phyloP scores from a whole-genome alignment of 148 eudicot genomes.

The Chenopodium formosanum region DNA sequence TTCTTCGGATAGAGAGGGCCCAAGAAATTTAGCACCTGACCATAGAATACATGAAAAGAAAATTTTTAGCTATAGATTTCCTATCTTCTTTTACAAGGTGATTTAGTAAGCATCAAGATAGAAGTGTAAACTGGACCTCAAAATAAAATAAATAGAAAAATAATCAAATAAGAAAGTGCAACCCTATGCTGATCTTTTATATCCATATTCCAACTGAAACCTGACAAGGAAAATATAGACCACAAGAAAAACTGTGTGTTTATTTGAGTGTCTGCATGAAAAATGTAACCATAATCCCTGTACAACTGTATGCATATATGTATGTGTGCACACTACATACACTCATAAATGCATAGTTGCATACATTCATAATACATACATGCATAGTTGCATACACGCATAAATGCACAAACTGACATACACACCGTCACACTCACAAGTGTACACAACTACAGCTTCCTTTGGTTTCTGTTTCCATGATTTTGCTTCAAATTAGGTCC shows the following conservation, averaged over 20 bases:
- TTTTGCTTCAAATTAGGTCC: not conserved
- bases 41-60: constrained; percentile 7
- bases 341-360: too few species aligned
- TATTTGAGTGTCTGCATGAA: not conserved
- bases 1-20: constrained; percentile 91
- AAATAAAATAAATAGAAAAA: too few species aligned
- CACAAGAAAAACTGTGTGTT: not conserved
- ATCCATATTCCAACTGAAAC: not conserved
- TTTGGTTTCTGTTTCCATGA: too few species aligned
- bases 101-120: not conserved
- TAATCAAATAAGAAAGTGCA: not conserved
- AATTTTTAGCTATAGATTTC: not conserved
- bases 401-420: not conserved
- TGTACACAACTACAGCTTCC: not conserved
- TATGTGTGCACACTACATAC: not conserved
- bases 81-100: not conserved
- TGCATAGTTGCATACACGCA: not conserved
- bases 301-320: not conserved
- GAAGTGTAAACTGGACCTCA: not conserved
- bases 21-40: constrained; percentile 78
- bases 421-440: not conserved
- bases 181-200: not conserved
- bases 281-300: not conserved
- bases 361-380: not conserved
- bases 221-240: not conserved